Percentiles rank a stretch among this genome's conserved stretches.
Evolutionary conservation across 2,329 filamentous ascomycete genomes (phyloP).

Genomic region (Fusarium graminum): DNA sequence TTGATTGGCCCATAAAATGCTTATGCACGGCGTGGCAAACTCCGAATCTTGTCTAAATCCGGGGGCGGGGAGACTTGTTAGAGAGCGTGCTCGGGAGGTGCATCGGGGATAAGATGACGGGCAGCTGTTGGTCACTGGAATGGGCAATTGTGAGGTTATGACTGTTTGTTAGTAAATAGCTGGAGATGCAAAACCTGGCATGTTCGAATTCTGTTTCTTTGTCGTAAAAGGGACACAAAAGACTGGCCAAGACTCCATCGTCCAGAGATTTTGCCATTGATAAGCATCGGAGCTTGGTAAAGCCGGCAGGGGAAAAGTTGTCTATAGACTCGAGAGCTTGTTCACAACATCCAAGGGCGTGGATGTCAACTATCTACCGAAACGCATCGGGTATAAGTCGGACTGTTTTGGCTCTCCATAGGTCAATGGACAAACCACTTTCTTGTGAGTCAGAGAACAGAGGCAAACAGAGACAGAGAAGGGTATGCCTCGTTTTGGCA

Average conservation of each 20-base stretch:
- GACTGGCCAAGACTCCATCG: not conserved
- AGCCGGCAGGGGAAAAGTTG: slow-evolving; percentile 5
- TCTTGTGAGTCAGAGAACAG: slow-evolving; percentile 25
- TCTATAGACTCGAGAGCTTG: slow-evolving; percentile 21
- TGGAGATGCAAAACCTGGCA: not conserved
- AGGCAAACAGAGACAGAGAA: slow-evolving; percentile 4
- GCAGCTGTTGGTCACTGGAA: too few species aligned
- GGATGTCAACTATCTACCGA: slow-evolving; percentile 45
- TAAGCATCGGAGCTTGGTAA: slow-evolving; percentile 7
- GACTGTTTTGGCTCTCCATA: not conserved
- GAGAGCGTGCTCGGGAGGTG: slow-evolving; percentile 2
- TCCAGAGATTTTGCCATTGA: slow-evolving; percentile 1
- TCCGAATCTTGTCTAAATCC: slow-evolving; percentile 46
- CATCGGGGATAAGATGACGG: slow-evolving; percentile 38
- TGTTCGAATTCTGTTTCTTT: not conserved
- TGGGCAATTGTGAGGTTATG: slow-evolving; percentile 15
- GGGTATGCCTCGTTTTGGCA: slow-evolving; percentile 30
- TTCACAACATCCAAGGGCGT: slow-evolving; percentile 42
- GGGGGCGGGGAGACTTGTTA: slow-evolving; percentile 32
- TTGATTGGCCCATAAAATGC: slow-evolving; percentile 36
- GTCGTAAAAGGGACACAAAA: not conserved
- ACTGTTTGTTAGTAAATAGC: not conserved
- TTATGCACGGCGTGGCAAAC: slow-evolving; percentile 34
- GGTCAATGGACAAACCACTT: not conserved
- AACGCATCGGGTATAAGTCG: slow-evolving; percentile 22